Percentiles rank a stretch among this genome's conserved stretches.
These are phyloP conservation scores for Xylariaceae sp. DNA, from an alignment of 2,329 filamentous ascomycete species.

Conservation along the genomic window DNA sequence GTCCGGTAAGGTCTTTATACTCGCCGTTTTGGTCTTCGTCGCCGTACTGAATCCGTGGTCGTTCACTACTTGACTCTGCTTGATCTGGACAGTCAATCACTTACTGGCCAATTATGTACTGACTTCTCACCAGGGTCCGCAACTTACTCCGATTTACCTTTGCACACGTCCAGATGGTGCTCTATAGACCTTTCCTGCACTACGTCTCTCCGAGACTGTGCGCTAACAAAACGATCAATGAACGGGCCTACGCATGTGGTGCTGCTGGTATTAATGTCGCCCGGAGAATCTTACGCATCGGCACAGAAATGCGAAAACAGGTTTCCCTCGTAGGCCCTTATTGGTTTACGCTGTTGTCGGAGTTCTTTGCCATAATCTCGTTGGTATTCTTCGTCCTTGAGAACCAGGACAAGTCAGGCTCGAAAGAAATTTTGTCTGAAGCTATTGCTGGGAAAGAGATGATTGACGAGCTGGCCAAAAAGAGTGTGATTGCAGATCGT, in stretches of 20 bases:
- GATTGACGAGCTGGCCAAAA: constrained; percentile 72
- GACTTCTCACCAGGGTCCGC: constrained; percentile 50
- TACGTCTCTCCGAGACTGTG: constrained; percentile 68
- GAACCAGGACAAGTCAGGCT: constrained; percentile 71
- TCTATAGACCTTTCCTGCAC: constrained; percentile 81
- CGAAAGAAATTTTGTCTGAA: constrained; percentile 79
- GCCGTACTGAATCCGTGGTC: no score
- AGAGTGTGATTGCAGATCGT: constrained; percentile 84
- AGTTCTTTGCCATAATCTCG: constrained; percentile 78
- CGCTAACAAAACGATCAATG: constrained; percentile 60
- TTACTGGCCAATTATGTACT: constrained; percentile 11
- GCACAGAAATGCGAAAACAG: constrained; percentile 72
- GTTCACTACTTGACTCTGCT: no score
- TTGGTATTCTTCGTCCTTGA: constrained; percentile 78
- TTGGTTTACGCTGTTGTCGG: constrained; percentile 84
- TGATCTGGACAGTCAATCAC: background rate
- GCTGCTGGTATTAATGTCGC: constrained; percentile 61
- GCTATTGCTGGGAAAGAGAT: constrained; percentile 82
- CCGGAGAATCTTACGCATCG: constrained; percentile 76
- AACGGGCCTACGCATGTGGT: constrained; percentile 73
- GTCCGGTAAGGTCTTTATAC: constrained; percentile 59
- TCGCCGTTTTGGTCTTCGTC: no score
- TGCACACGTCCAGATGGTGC: constrained; percentile 77
- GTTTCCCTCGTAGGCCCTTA: constrained; percentile 76
- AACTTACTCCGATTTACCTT: constrained; percentile 77